Conservation (phyloP, 1,284 basidiomycete species). For the Cryptococcus hybrid region DNA sequence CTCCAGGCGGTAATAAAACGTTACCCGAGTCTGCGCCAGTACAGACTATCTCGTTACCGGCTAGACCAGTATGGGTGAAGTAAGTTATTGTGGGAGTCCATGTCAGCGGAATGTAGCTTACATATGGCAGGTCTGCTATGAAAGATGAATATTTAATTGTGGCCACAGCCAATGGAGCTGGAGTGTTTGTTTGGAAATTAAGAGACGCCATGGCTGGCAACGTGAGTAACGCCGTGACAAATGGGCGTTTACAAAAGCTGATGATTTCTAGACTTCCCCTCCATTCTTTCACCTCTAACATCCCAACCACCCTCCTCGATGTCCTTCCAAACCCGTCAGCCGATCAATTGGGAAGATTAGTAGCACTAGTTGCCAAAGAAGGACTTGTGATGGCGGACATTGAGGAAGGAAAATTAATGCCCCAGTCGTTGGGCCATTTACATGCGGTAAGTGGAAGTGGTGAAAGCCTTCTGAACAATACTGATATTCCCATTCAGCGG, state of each 20-base stretch:
- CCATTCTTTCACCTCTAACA: slow-evolving; percentile 31
- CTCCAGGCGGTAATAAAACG: slow-evolving; percentile 26
- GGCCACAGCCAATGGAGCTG: slow-evolving; percentile 27
- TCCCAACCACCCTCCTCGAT: slow-evolving; percentile 39
- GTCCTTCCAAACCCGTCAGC: slow-evolving; percentile 53
- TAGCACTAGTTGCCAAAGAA: slow-evolving; percentile 43
- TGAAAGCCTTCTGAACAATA: no score
- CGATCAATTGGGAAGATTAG: slow-evolving; percentile 41
- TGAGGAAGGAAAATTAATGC: slow-evolving; percentile 22
- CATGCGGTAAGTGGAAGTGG: slow-evolving; percentile 26
- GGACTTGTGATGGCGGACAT: slow-evolving; percentile 44
- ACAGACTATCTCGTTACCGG: slow-evolving; percentile 26
- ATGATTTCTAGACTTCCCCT: slow-evolving; percentile 6
- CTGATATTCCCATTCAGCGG: no score
- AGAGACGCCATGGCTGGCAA: slow-evolving; percentile 36
- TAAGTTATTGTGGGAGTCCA: slow-evolving; percentile 11
- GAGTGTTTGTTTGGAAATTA: slow-evolving; percentile 32
- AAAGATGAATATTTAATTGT: slow-evolving; percentile 41
- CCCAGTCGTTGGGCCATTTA: slow-evolving; percentile 39
- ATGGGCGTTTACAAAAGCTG: no score
- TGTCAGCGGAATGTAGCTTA: background rate
- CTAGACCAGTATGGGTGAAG: slow-evolving; percentile 47
- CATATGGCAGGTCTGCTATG: slow-evolving; percentile 32
- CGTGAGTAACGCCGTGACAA: slow-evolving; percentile 19
- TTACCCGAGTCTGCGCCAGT: slow-evolving; percentile 23